Base-by-base conservation (phyloP, 148 eudicot species). In the Vaccinium myrtillus region DNA sequence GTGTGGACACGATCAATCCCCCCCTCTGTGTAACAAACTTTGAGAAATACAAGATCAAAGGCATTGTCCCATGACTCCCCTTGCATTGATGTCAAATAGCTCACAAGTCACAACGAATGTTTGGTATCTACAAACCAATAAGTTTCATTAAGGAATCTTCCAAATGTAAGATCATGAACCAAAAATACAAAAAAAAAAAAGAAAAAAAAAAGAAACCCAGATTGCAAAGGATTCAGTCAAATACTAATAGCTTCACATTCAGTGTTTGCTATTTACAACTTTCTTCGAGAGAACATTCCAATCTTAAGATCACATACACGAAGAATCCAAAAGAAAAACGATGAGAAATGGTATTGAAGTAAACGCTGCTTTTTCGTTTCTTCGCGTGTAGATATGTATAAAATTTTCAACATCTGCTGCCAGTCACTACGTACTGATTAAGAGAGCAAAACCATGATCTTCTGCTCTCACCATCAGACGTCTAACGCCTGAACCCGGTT, bases 361-460 rank as follows among this genome's bases (percentile, higher is more conserved):
- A 12, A 39, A 25, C 74, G 1, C 39, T 13, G 2, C 14, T 4
- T 36, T 36, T 36, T 36, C 39, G 39, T 36, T 36, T 36, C 39
- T 36, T 36, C 3, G 39, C 39, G 39, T 36, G 16, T 25, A 27
- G 74, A 27, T 1, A 69, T 27, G 30, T 39, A 59, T 58, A 8
- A 43, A 43, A 3, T 58, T 32, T 59, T 86, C 80, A 86, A 79
- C 83, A 87, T 71, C 78, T 19, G 58, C 84, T 86, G 69, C 88
- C 87, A 53, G 94, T 86, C 77, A 86, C 92, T 85, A 90, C 85
- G 61, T 85, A 89, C 12, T 91, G 93, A 85, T 88, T 89, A n/a
- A 94, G 87, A 82, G 98, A 89, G 81, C 97, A 95, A 85, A 94
- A 86, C 98, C 98, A 94, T 6, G 94, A 91, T 56, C 90, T 94